phyloP scores from a whole-genome alignment of 192 early-diverging fungal species.

The Entomortierella lignicola region DNA sequence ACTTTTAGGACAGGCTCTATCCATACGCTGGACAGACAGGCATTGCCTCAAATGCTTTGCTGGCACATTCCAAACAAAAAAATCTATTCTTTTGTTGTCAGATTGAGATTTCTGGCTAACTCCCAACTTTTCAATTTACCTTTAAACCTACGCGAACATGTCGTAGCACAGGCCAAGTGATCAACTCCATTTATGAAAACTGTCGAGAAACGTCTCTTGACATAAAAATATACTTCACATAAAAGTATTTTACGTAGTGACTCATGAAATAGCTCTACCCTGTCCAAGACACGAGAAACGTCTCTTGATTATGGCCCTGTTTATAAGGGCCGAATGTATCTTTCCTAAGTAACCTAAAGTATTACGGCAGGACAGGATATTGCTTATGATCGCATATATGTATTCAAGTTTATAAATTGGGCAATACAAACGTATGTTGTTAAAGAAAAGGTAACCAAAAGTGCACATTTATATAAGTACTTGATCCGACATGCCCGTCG shows the following conservation, averaged over 20 bases:
- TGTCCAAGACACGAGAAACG: no score
- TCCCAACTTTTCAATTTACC: not conserved
- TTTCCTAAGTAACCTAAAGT: conserved; percentile 20
- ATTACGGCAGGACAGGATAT: conserved; percentile 21
- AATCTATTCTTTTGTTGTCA: conserved; percentile 54
- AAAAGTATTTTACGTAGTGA: no score
- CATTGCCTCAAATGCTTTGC: conserved; percentile 57
- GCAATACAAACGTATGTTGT: no score
- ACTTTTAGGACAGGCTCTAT: conserved; percentile 62
- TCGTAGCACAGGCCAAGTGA: conserved; percentile 69
- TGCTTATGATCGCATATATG: conserved; percentile 13
- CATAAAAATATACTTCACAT: no score
- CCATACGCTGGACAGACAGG: conserved; percentile 74
- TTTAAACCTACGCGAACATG: conserved; percentile 81
- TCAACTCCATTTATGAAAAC: no score
- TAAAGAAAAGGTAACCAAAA: no score
- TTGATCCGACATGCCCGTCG: conserved; percentile 34
- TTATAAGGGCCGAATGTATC: no score
- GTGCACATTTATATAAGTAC: conserved; percentile 10
- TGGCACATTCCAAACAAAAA: conserved; percentile 74
- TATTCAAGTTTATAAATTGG: no score
- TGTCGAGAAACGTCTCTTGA: no score
- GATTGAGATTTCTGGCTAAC: not conserved
- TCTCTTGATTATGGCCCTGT: no score
- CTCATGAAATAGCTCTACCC: not conserved